phyloP scores from a whole-genome alignment of 2,329 filamentous ascomycete species.

The Gyromitra esculenta region DNA sequence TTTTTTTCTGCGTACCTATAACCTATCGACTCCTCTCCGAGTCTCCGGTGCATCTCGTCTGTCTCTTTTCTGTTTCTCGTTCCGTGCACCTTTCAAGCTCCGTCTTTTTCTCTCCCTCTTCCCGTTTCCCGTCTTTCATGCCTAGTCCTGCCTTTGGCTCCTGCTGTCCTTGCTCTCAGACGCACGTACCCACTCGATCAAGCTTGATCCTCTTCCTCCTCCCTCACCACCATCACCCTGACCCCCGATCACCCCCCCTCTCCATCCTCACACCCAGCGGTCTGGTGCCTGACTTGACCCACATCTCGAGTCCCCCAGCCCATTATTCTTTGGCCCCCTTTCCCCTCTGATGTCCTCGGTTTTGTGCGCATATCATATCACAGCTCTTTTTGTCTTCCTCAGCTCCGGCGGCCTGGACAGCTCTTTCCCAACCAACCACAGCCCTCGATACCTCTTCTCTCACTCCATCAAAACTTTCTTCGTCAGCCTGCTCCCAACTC shows the following conservation, averaged over 20 bases:
- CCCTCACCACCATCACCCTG: constrained; percentile 44
- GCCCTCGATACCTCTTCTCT: constrained; percentile 46
- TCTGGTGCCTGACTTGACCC: constrained; percentile 54
- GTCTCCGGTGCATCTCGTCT: constrained; percentile 46
- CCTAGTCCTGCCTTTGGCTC: constrained; percentile 51
- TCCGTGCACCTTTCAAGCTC: constrained; percentile 51
- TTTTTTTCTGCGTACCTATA: constrained; percentile 48
- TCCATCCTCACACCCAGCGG: constrained; percentile 41
- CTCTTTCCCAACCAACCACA: constrained; percentile 48
- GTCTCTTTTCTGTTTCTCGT: constrained; percentile 51
- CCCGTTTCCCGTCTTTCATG: constrained; percentile 54
- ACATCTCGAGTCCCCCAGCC: constrained; percentile 51
- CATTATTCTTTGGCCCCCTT: constrained; percentile 51
- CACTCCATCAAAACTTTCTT: constrained; percentile 48
- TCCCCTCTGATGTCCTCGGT: constrained; percentile 54
- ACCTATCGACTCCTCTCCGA: constrained; percentile 50
- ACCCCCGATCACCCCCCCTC: constrained; percentile 47
- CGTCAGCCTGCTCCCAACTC: constrained; percentile 49
- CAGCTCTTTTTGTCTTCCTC: constrained; percentile 49
- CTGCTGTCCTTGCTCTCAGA: constrained; percentile 51
- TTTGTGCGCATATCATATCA: constrained; percentile 53
- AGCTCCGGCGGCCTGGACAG: constrained; percentile 47
- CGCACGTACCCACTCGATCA: constrained; percentile 53
- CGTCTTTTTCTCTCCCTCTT: constrained; percentile 49
- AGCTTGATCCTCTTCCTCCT: constrained; percentile 50